Evolutionary conservation across 495 filamentous ascomycete genomes (phyloP).

Genomic region (Talaromyces borbonicus): DNA sequence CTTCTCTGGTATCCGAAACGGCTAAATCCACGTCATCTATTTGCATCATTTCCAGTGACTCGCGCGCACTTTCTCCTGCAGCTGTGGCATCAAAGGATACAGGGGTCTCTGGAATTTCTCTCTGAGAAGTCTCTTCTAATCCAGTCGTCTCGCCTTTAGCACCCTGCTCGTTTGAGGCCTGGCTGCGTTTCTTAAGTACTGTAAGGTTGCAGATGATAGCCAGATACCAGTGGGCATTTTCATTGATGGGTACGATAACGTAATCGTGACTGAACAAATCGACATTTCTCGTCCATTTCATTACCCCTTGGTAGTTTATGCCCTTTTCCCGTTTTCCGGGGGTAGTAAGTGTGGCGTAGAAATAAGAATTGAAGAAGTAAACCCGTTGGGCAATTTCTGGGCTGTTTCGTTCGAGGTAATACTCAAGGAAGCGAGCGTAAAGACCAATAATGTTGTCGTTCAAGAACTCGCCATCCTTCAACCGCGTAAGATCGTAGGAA

Average conservation of each 20-base stretch:
- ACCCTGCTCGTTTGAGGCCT: constrained; percentile 14
- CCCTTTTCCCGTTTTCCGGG: constrained; percentile 42
- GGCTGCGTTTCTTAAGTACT: constrained; percentile 26
- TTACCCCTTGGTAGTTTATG: constrained; percentile 72
- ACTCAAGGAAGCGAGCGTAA: constrained; percentile 68
- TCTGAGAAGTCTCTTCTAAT: neutral
- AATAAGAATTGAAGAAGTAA: constrained; percentile 88
- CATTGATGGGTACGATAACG: constrained; percentile 85
- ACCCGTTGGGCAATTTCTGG: constrained; percentile 51
- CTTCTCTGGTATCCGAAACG: constrained; percentile 1
- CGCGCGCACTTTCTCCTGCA: constrained; percentile 13
- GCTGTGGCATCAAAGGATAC: constrained; percentile 9
- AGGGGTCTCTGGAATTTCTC: constrained; percentile 29
- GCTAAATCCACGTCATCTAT: constrained; percentile 8
- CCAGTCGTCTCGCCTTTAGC: constrained; percentile 9
- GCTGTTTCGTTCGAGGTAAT: constrained; percentile 45
- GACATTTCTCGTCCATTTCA: constrained; percentile 80
- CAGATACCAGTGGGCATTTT: constrained; percentile 83
- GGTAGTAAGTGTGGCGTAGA: constrained; percentile 65
- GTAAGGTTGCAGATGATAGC: constrained; percentile 89
- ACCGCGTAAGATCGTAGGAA: constrained; percentile 64
- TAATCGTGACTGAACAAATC: constrained; percentile 83
- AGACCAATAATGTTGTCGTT: constrained; percentile 91
- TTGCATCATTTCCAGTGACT: constrained; percentile 20
- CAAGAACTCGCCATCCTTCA: constrained; percentile 76